Evolutionary conservation across 148 eudicot genomes (phyloP), one percentile per base, ranked within the genome.

Genomic region (Heliamphora exappendiculata): DNA sequence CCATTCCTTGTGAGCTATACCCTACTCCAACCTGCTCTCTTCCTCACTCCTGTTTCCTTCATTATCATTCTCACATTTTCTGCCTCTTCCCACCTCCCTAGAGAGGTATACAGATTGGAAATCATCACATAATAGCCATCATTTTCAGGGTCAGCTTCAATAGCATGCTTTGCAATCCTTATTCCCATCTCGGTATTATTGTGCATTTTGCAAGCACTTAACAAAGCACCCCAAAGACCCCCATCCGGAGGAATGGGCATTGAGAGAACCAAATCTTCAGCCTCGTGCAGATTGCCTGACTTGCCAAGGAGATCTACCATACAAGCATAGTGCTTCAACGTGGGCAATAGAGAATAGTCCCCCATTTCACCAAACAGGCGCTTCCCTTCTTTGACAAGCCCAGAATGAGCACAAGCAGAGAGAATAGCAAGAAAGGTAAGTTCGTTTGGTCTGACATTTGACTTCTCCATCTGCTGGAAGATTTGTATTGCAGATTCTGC

Each of bases 171-270:
- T 12, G 88, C 89, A 37, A 90, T 70, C 86, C 83, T 87, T 45
- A 82, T 84, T 75, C 91, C 93, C 70, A 83, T 84, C 72, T 83
- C 85, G 45, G 81, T 75, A 64, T 89, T 83, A 70, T 80, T 80
- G 73, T 92, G 92, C 58, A 88, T 76, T 81, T 87, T 89, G 75
- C 93, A 90, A 73, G 97, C 86, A 84, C 74, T 88, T 72, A 92
- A 81, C 77, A 92, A 78, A 65, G 93, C 77, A 62, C 94, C 93
- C 93, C 94, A 92, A 26, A 92, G 51, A 50, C 87, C 93, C 10
- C 90, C 94, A 85, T 92, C 97, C 8, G 94, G 93, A 59, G 59
- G 70, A 45, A 90, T 74, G 9, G 90, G 91, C 91, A 92, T 92
- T 16, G 90, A 90, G 42, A 76, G 64, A 76, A 84, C 86, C 73